Percentiles rank a stretch among this genome's conserved stretches.
These are phyloP conservation scores for Aspergillus avenaceus DNA, from an alignment of 495 filamentous ascomycete genomes.

Conservation along the genomic window DNA sequence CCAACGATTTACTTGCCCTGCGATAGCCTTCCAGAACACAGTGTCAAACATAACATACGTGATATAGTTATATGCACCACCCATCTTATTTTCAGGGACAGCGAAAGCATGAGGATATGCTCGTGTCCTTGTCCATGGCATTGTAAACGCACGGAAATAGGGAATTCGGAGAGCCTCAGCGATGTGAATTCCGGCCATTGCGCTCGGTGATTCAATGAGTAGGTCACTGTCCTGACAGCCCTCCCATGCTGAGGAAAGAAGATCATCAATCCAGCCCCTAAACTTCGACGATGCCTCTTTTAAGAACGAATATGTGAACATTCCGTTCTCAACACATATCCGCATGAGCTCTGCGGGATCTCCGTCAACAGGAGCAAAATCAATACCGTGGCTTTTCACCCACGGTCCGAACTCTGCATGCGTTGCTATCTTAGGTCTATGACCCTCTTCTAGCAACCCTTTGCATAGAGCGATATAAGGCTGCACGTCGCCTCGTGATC, in stretches of 20 bases:
- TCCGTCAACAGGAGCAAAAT: conserved; percentile 81
- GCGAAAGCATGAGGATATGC: conserved; percentile 97
- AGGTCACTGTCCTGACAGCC: conserved; percentile 87
- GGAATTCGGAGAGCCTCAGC: conserved; percentile 93
- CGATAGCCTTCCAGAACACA: conserved; percentile 92
- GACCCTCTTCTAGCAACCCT: conserved; percentile 81
- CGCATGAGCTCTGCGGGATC: conserved; percentile 94
- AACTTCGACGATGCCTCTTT: conserved; percentile 84
- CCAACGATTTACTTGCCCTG: conserved; percentile 91
- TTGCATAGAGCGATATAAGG: conserved; percentile 97
- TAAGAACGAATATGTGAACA: conserved; percentile 92
- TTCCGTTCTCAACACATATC: conserved; percentile 93
- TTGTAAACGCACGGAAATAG: conserved; percentile 96
- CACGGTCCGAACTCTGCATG: conserved; percentile 86
- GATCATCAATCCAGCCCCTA: conserved; percentile 87
- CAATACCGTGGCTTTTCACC: conserved; percentile 88
- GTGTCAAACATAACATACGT: conserved; percentile 98
- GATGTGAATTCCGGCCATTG: conserved; percentile 98
- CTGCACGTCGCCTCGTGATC: conserved; percentile 92
- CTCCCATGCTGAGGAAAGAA: conserved; percentile 77
- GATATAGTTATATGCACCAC: conserved; percentile 89
- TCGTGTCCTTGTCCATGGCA: conserved; percentile 96
- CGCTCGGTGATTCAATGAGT: conserved; percentile 91
- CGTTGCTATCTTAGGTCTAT: conserved; percentile 83
- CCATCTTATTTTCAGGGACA: conserved; percentile 90